These are phyloP conservation scores for Leptodontidium sp. DNA, from an alignment of 2,329 filamentous ascomycete genomes.

Conservation along the genomic window DNA sequence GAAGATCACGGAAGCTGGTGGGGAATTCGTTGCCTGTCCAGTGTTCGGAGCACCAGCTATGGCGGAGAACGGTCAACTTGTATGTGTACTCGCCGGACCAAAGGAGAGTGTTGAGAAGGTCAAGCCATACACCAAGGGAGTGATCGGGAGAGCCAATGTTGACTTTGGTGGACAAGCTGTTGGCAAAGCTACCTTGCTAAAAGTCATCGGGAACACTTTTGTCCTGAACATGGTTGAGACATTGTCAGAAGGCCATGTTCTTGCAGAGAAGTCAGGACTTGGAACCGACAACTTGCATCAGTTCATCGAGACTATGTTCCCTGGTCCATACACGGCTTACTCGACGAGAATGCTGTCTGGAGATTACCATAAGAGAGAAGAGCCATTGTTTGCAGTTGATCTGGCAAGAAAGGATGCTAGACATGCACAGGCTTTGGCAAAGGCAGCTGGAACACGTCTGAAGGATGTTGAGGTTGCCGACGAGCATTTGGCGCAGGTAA, in stretches of 20 bases:
- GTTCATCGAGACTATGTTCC: slow-evolving; percentile 77
- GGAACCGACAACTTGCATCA: slow-evolving; percentile 74
- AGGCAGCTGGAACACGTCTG: slow-evolving; percentile 67
- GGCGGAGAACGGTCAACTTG: slow-evolving; percentile 73
- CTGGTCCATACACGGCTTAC: slow-evolving; percentile 79
- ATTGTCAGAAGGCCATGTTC: slow-evolving; percentile 77
- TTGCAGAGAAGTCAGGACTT: slow-evolving; percentile 83
- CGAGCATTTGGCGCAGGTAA: slow-evolving; percentile 72
- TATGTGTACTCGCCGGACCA: slow-evolving; percentile 77
- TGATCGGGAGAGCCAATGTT: slow-evolving; percentile 74
- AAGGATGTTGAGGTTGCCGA: slow-evolving; percentile 73
- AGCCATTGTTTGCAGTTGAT: slow-evolving; percentile 84
- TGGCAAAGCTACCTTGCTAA: slow-evolving; percentile 74
- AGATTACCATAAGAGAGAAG: slow-evolving; percentile 78
- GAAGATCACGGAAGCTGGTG: slow-evolving; percentile 65
- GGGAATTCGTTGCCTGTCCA: slow-evolving; percentile 75
- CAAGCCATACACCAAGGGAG: slow-evolving; percentile 75
- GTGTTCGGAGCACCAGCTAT: slow-evolving; percentile 62
- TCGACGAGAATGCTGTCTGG: slow-evolving; percentile 76
- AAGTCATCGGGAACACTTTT: slow-evolving; percentile 85
- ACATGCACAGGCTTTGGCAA: slow-evolving; percentile 75
- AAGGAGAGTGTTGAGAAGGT: slow-evolving; percentile 67
- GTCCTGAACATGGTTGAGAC: slow-evolving; percentile 78
- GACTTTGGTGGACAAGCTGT: slow-evolving; percentile 75
- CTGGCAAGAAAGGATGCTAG: slow-evolving; percentile 83